A percentile compares a stretch with the other conserved stretches of the same genome.
phyloP scores from a whole-genome alignment of 2,329 filamentous ascomycete genomes.

The Myriosclerotinia duriaeana region DNA sequence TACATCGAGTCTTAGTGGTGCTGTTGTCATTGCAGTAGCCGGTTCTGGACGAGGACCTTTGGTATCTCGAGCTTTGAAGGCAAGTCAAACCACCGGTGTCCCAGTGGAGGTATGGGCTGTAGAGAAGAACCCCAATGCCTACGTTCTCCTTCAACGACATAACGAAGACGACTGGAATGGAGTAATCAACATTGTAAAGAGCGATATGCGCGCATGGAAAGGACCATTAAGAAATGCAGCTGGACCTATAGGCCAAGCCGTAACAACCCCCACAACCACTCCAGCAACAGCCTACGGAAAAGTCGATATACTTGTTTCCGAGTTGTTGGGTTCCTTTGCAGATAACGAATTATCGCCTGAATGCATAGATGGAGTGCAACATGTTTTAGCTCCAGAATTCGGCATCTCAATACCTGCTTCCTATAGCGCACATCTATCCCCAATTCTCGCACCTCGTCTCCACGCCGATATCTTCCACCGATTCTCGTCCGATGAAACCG shows the following conservation, averaged over 20 bases:
- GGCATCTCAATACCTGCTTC: constrained; percentile 92
- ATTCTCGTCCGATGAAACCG: constrained; percentile 59
- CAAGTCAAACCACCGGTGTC: constrained; percentile 73
- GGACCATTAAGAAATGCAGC: constrained; percentile 60
- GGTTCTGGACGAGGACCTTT: constrained; percentile 91
- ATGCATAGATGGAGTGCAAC: constrained; percentile 92
- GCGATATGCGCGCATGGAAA: constrained; percentile 95
- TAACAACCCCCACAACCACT: constrained; percentile 40
- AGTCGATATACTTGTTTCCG: constrained; percentile 91
- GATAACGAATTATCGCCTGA: constrained; percentile 97
- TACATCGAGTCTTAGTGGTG: constrained; percentile 67
- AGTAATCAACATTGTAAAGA: constrained; percentile 84
- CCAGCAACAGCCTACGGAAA: constrained; percentile 55
- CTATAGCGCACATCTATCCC: constrained; percentile 92
- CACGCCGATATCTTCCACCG: constrained; percentile 75
- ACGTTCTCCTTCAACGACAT: constrained; percentile 84
- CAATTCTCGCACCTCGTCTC: constrained; percentile 83
- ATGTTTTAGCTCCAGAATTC: constrained; percentile 72
- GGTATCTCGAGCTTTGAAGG: constrained; percentile 81
- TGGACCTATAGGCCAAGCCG: constrained; percentile 41
- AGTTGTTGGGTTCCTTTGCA: constrained; percentile 90
- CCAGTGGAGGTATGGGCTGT: constrained; percentile 85
- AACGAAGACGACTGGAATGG: constrained; percentile 80
- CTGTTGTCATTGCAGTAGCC: constrained; percentile 84
- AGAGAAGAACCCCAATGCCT: constrained; percentile 98